Base-by-base conservation (phyloP, 169 alveolate genomes). In the Eimeria brunetti region DNA sequence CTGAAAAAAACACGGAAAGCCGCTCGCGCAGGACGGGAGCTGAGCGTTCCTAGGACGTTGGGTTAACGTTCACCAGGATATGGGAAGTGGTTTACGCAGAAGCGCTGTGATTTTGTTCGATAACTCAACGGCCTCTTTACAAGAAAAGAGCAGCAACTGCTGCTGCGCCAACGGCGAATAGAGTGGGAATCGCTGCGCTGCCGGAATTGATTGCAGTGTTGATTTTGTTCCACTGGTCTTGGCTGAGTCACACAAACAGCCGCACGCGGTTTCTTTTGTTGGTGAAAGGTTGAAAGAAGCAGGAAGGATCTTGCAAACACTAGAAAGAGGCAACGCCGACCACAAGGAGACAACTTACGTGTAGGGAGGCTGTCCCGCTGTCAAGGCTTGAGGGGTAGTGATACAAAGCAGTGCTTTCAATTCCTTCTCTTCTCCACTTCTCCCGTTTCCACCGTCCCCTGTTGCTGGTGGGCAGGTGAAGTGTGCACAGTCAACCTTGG, bases 391-490 rank as follows among this genome's bases (percentile, higher is more conserved):
- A 7, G 84, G 84, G 22, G 56, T 22, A 2, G 84, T 75, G 56
- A 75, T 16, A 27, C 84, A 75, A 24, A 75, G 84, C 9, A 75
- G 60, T 41, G 84, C 84, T 16, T 75, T 75, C 38, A 75, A 5
- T 22, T 33, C 80, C 49, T 30, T 38, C 58, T 75, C 44, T 9
- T 2, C 44, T 30, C 16, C 44, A 20, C 22, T 30, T 30, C 8
- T 8, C 73, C 9, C 2, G 4, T 60, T 27, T 8, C 51, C 12
- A 33, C 44, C 7, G 1, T 24, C 8, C 22, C 9, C 51, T 33
- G 84, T 22, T 9, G 58, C 30, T 73, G 49, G 58, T 44, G 84
- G 84, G 84, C 84, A 73, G n/a, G 33, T 18, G 84, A 75, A 75
- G 58, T 33, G 12, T 41, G 84, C 84, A 58, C 84, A 75, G 84